Percentiles rank a stretch among this genome's conserved stretches.
Conservation (phyloP, 2,329 filamentous ascomycete species). For the Tolypocladium nubicola region DNA sequence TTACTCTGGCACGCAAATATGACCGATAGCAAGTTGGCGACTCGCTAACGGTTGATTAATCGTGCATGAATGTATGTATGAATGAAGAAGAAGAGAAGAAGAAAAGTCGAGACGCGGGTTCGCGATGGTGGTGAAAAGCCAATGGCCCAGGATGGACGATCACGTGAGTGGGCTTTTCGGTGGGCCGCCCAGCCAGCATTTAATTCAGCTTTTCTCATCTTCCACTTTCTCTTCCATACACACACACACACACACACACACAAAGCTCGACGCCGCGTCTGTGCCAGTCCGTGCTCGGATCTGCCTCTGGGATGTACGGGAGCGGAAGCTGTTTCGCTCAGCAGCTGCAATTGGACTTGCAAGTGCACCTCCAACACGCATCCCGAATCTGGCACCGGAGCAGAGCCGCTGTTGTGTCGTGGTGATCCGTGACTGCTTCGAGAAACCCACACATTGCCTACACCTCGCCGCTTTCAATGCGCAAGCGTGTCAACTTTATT, state of each 20-base stretch:
- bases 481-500: slow-evolving; percentile 48
- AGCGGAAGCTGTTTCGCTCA: background rate
- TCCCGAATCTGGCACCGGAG: background rate
- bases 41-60: slow-evolving; percentile 50
- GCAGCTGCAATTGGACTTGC: background rate
- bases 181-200: background rate
- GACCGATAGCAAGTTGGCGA: slow-evolving; percentile 43
- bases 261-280: background rate
- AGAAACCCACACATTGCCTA: slow-evolving; percentile 47
- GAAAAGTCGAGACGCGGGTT: slow-evolving; percentile 2
- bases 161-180: background rate
- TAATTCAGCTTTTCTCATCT: background rate
- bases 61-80: slow-evolving; percentile 40
- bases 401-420: background rate
- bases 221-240: background rate
- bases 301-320: background rate
- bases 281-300: background rate
- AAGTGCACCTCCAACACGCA: slow-evolving; percentile 1
- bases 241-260: background rate
- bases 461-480: slow-evolving; percentile 48
- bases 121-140: background rate
- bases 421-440: background rate
- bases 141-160: background rate
- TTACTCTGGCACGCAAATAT: slow-evolving; percentile 50
- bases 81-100: slow-evolving; percentile 17